Evolutionary conservation across 345 rosid genomes (phyloP).

Genomic region (Populus euphratica): DNA sequence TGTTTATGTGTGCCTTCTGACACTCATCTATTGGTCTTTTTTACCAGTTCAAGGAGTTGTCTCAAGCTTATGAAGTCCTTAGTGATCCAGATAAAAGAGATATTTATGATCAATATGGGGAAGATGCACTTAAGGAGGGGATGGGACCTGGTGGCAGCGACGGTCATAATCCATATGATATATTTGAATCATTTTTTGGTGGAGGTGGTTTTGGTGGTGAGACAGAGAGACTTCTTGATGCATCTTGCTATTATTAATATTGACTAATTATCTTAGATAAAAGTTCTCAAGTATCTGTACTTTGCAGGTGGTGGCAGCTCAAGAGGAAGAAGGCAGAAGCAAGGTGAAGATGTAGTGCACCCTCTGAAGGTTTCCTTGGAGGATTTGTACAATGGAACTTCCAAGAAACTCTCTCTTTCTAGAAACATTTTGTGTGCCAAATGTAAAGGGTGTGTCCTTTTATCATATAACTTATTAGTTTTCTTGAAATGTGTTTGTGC

Average conservation of each 20-base stretch:
- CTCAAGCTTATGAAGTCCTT: conserved; percentile 70
- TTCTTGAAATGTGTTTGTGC: background rate
- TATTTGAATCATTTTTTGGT: conserved; percentile 51
- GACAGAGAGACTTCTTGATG: background rate
- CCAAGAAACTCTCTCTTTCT: conserved; percentile 59
- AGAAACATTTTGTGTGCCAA: conserved; percentile 47
- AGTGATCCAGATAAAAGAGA: conserved; percentile 66
- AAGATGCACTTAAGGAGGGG: conserved; percentile 68
- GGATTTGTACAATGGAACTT: conserved; percentile 55
- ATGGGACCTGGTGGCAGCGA: conserved; percentile 49
- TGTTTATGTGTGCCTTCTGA: background rate
- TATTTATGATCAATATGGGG: conserved; percentile 61
- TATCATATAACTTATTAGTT: background rate
- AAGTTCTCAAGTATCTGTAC: background rate
- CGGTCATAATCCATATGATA: conserved; percentile 54
- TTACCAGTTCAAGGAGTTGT: conserved; percentile 61
- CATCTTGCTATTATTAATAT: background rate
- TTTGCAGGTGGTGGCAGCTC: conserved; percentile 49
- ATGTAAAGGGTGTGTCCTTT: conserved; percentile 50
- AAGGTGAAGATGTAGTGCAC: conserved; percentile 57
- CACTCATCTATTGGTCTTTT: background rate
- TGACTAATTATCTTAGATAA: background rate
- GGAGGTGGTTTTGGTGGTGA: conserved; percentile 45
- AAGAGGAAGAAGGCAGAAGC: conserved; percentile 54
- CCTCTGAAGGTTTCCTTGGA: conserved; percentile 52